Evolutionary conservation across 768 basidiomycete genomes (phyloP), one percentile per base, ranked within the genome.

Genomic region (Russula brevipes): DNA sequence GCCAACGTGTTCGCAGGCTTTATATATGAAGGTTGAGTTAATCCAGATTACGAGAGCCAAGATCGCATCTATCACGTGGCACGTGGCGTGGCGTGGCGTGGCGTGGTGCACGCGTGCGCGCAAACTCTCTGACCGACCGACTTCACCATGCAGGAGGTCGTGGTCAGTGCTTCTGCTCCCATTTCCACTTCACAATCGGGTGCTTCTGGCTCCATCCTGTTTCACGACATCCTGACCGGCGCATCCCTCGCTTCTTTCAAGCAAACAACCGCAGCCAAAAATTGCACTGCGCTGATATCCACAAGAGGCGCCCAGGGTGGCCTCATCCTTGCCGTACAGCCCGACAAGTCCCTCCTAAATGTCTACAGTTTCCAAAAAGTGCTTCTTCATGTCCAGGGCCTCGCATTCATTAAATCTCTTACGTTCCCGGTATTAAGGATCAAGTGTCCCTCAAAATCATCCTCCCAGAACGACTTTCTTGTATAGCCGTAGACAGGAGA

Each of bases 301-400:
- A 87, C 91, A 1, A 77, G 75, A 54, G 78, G 85, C 72, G 86
- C 86, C 0, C 82, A 85, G 66, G 97, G 96, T 30, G 94, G 95
- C 1, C 79, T 93, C 62, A 80, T 97, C 57, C 79, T 97, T 24
- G 86, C 91, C 35, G 85, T 87, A 1, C 94, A 97, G 72, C 84
- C 86, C 52, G 92, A 94, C 62, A 97, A 97, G 73, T 85, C 91
- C 0, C 81, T 96, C 47, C 70, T 97, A 66, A 88, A 96, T 70
- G 87, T 94, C 17, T 98, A 96, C 75, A 87, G 84, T 66, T 98
- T 94, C 74, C 94, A 98, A 81, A 95, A 94, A 79, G 96, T 90
- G 65, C 60, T 76, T 70, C 24, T 61, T 42, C 39, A 44, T 57
- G 17, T 49, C 39, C 57, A 31, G 30, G 49, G 17, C 47, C 50